Evolutionary conservation across 495 filamentous ascomycete species (phyloP), one percentile per base, ranked within the genome.

Genomic region (Penicillium turbatum): DNA sequence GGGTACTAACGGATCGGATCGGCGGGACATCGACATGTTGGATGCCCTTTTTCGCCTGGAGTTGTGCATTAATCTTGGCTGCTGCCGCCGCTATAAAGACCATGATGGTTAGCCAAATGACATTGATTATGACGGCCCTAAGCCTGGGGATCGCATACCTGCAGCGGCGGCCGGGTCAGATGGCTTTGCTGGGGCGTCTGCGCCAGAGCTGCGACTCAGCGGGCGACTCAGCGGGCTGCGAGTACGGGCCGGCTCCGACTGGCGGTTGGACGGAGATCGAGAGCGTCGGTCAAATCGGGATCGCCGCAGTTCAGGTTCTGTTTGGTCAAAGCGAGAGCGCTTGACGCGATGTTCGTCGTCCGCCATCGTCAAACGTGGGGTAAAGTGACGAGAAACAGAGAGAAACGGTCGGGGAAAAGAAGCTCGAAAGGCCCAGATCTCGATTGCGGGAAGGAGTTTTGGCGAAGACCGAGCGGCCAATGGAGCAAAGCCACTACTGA

Each of bases 21-120:
- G 92, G 90, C 19, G 92, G 93, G 11, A 95, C 90, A 63, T 98
- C 92, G 37, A 95, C 88, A 74, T 92, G 90, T 67, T 96, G 92
- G 48, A 92, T 86, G 52, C 88, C 90, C 71, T 95, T 95, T 70
- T 91, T 93, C 10, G 90, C 89, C 66, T 93, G 87, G 54, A 97
- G 84, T 63, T 88, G 84, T 35, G 90, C 93, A 72, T 96, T 95
- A 71, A 97, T 97, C 67, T 82, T 88, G 49, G 92, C 92, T 30
- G 93, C 93, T 1, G 92, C 92, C 43, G 90, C 91, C 68, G 90
- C 91, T 93, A 63, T 66, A 32, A 15, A 36, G 47, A 27, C 16
- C 27, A 30, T 9, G 13, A 39, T 42, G 24, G 35, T 64, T 71
- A 66, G 62, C 47, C 40, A 27, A n/a, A 38, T 60, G 36, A 36